Conservation (phyloP, 192 early-diverging fungal species). For the Mortierella antarctica region DNA sequence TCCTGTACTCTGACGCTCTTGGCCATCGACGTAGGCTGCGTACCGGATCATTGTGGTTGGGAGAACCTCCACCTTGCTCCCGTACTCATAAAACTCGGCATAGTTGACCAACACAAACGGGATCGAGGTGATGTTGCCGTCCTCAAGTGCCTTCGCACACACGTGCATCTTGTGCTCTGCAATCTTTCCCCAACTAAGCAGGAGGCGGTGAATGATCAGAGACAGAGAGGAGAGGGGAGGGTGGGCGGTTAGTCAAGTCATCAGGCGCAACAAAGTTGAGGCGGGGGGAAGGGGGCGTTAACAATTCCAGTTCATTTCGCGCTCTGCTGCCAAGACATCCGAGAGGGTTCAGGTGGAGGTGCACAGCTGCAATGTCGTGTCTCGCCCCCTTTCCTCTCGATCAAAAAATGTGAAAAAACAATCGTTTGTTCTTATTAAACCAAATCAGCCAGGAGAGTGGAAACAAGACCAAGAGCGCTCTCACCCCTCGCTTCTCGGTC, state of each 20-base stretch:
- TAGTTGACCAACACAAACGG: slow-evolving; percentile 52
- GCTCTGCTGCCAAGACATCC: too few species aligned
- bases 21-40: slow-evolving; percentile 23
- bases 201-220: not conserved
- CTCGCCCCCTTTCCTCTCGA: too few species aligned
- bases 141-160: slow-evolving; percentile 41
- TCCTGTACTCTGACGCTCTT: slow-evolving; percentile 15
- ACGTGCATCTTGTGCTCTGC: slow-evolving; percentile 55
- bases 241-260: not conserved
- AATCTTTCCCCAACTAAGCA: slow-evolving; percentile 50
- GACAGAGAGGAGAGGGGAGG: not conserved
- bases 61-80: slow-evolving; percentile 37
- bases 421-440: too few species aligned
- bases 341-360: too few species aligned
- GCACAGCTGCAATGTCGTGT: too few species aligned
- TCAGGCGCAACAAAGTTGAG: too few species aligned
- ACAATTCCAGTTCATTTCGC: too few species aligned
- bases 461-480: too few species aligned
- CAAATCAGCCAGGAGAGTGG: too few species aligned
- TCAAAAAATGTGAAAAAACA: too few species aligned
- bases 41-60: slow-evolving; percentile 47
- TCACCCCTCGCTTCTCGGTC: too few species aligned
- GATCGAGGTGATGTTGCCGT: slow-evolving; percentile 40
- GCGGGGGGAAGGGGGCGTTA: too few species aligned
- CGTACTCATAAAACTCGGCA: slow-evolving; percentile 46